A percentile compares a stretch with the other conserved stretches of the same genome.
Evolutionary conservation across 345 rosid genomes (phyloP).

Genomic region (Pugionium cornutum): DNA sequence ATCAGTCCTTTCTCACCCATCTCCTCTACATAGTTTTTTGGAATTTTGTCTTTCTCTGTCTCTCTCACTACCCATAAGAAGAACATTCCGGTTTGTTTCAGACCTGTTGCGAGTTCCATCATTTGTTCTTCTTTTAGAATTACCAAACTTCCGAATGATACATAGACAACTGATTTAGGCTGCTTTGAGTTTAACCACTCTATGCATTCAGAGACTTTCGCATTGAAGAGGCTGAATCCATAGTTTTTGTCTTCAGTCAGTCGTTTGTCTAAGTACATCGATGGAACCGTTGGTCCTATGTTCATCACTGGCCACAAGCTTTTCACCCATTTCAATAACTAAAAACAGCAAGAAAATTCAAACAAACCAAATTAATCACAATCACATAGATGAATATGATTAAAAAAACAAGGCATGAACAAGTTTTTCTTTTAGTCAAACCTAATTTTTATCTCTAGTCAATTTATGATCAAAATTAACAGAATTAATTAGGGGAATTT

Average conservation of each 20-base stretch:
- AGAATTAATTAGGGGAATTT: no score
- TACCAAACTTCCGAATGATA: constrained; percentile 64
- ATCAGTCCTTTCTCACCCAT: constrained; percentile 45
- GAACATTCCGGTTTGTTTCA: constrained; percentile 36
- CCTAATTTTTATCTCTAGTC: no score
- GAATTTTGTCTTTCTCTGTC: constrained; percentile 49
- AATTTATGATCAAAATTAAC: no score
- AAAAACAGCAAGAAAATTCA: not conserved
- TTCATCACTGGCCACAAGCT: constrained; percentile 43
- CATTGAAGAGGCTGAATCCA: constrained; percentile 55
- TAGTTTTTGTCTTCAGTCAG: constrained; percentile 46
- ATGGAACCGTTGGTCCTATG: constrained; percentile 59
- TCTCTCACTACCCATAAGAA: constrained; percentile 69
- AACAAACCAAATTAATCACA: not conserved
- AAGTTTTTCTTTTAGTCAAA: no score
- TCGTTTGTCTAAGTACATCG: constrained; percentile 50
- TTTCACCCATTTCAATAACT: constrained; percentile 49
- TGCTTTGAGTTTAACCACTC: constrained; percentile 55
- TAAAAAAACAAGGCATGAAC: no score
- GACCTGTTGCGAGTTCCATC: constrained; percentile 52
- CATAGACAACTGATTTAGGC: constrained; percentile 51
- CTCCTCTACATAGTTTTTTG: constrained; percentile 37
- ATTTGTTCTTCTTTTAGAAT: constrained; percentile 47
- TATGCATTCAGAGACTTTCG: constrained; percentile 38
- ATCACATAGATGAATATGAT: not conserved